A percentile compares a stretch with the other conserved stretches of the same genome.
phyloP scores from a whole-genome alignment of 257 asterid genomes.

The Solanum paucissectum region DNA sequence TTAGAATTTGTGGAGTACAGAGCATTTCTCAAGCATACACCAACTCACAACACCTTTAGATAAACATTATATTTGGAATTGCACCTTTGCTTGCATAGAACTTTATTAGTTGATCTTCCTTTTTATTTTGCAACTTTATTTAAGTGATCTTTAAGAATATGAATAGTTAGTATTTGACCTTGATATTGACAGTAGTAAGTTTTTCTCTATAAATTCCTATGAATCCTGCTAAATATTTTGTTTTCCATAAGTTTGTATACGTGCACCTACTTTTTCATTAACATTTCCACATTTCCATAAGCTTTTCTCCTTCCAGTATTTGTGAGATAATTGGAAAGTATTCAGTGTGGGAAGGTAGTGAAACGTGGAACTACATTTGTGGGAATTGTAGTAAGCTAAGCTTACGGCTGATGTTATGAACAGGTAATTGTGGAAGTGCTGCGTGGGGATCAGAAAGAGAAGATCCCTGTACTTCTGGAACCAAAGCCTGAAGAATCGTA shows the following conservation, averaged over 20 bases:
- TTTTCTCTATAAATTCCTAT: background rate
- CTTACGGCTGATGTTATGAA: background rate
- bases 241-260: background rate
- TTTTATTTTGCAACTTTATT: background rate
- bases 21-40: background rate
- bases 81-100: background rate
- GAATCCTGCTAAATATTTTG: background rate
- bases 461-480: conserved; percentile 80
- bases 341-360: background rate
- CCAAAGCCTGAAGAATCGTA: conserved; percentile 86
- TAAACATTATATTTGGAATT: background rate
- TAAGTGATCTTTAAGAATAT: background rate
- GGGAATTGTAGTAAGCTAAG: background rate
- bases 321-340: background rate
- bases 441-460: conserved; percentile 85
- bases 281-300: background rate
- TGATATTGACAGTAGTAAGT: background rate
- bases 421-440: conserved; percentile 88
- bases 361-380: background rate
- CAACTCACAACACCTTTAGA: background rate
- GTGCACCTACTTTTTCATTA: background rate
- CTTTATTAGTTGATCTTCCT: background rate
- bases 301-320: background rate
- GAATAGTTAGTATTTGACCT: background rate
- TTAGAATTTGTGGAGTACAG: background rate